A percentile compares a stretch with the other conserved stretches of the same genome.
Conservation (phyloP, 2,329 filamentous ascomycete species). For the Lasiodiplodia sp. region DNA sequence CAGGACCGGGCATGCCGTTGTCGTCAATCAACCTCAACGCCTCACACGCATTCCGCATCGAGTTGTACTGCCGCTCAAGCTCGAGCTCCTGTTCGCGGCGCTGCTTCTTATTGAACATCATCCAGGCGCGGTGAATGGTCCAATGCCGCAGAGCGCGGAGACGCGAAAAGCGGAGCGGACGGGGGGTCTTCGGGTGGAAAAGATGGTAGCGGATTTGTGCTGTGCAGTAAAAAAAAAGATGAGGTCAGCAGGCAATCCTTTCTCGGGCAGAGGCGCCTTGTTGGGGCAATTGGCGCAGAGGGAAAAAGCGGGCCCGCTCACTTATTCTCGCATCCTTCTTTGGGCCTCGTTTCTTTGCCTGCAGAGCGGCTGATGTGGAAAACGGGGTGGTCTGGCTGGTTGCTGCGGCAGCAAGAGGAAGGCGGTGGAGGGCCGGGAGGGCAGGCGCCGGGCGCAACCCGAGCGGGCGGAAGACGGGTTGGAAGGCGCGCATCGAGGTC, state of each 20-base stretch:
- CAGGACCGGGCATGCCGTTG: slow-evolving; percentile 51
- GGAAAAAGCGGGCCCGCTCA: slow-evolving; percentile 32
- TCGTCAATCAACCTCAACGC: slow-evolving; percentile 68
- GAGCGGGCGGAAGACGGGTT: slow-evolving; percentile 28
- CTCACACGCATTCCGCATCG: slow-evolving; percentile 87
- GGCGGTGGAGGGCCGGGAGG: slow-evolving; percentile 1
- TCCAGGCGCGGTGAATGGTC: slow-evolving; percentile 98
- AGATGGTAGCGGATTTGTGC: slow-evolving; percentile 75
- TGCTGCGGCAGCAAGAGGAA: slow-evolving; percentile 19
- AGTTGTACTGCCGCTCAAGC: slow-evolving; percentile 79
- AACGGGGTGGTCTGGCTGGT: slow-evolving; percentile 26
- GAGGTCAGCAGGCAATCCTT: neutral
- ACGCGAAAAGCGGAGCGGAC: slow-evolving; percentile 87
- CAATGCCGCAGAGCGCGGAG: slow-evolving; percentile 91
- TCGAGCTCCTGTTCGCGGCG: slow-evolving; percentile 71
- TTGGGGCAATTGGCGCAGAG: slow-evolving; percentile 20
- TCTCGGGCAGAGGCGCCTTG: neutral
- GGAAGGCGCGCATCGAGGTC: slow-evolving; percentile 27
- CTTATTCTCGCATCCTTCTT: slow-evolving; percentile 31
- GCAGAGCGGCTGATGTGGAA: slow-evolving; percentile 29
- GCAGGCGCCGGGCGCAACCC: neutral
- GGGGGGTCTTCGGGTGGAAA: slow-evolving; percentile 71
- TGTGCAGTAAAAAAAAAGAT: slow-evolving; percentile 38
- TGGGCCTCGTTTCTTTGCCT: slow-evolving; percentile 10
- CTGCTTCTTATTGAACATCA: slow-evolving; percentile 76